A percentile compares a stretch with the other conserved stretches of the same genome.
Evolutionary conservation across 1,284 basidiomycete genomes (phyloP).

Genomic region (Ganoderma lucidum): DNA sequence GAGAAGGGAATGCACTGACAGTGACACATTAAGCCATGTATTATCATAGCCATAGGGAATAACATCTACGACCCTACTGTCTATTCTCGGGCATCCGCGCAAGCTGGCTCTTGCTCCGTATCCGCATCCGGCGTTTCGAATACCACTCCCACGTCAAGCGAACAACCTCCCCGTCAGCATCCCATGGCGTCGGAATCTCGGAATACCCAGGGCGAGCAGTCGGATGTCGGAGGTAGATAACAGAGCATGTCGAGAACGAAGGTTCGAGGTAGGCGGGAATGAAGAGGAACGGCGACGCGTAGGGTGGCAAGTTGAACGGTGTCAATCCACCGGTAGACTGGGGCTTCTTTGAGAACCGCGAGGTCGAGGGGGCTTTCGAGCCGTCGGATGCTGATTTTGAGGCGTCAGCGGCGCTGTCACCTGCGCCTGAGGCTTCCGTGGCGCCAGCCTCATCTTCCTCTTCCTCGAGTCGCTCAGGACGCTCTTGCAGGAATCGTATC

Average conservation of each 20-base stretch:
- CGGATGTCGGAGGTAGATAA: slow-evolving; percentile 94
- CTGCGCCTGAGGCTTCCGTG: slow-evolving; percentile 13
- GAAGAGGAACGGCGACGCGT: slow-evolving; percentile 92
- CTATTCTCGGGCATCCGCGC: slow-evolving; percentile 76
- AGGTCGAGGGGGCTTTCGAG: slow-evolving; percentile 8
- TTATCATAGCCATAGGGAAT: slow-evolving; percentile 24
- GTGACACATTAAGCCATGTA: slow-evolving; percentile 30
- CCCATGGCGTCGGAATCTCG: slow-evolving; percentile 93
- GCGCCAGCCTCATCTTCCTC: slow-evolving; percentile 31
- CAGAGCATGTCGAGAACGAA: slow-evolving; percentile 91
- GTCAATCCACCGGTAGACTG: slow-evolving; percentile 48
- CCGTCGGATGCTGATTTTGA: slow-evolving; percentile 15
- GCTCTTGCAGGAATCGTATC: slow-evolving; percentile 77
- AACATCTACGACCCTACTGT: slow-evolving; percentile 29
- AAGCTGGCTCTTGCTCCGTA: slow-evolving; percentile 73
- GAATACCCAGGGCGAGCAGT: slow-evolving; percentile 93
- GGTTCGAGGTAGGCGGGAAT: slow-evolving; percentile 95
- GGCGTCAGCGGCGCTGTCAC: slow-evolving; percentile 12
- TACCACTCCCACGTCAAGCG: slow-evolving; percentile 95
- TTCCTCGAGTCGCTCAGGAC: slow-evolving; percentile 32
- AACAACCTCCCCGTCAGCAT: slow-evolving; percentile 91
- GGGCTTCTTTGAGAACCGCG: slow-evolving; percentile 16
- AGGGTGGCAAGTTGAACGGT: slow-evolving; percentile 89
- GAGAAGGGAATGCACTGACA: slow-evolving; percentile 19
- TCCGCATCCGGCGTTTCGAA: slow-evolving; percentile 72